Conservation (phyloP, 257 asterid species). For the Plantago ovata region DNA sequence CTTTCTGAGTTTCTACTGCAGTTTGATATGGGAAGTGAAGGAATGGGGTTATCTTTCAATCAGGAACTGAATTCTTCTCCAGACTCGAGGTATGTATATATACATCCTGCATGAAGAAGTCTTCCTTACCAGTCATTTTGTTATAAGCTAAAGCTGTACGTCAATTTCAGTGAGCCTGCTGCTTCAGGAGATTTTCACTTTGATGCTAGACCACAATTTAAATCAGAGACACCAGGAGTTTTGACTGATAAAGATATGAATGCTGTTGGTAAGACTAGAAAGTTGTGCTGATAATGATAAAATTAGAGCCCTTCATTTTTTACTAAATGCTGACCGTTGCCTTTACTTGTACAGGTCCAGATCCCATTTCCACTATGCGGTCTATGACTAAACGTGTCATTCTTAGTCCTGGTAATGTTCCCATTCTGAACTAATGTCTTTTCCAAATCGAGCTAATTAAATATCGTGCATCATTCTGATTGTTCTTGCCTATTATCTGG, state of each 20-base stretch:
- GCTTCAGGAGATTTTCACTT: constrained; percentile 32
- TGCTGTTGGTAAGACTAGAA: constrained; percentile 41
- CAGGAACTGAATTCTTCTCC: constrained; percentile 48
- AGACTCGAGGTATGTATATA: constrained; percentile 31
- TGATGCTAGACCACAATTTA: constrained; percentile 37
- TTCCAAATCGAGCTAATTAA: not conserved
- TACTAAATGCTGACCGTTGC: constrained; percentile 13
- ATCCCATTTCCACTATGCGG: constrained; percentile 54
- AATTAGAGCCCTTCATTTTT: constrained; percentile 4
- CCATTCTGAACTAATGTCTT: not conserved
- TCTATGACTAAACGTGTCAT: constrained; percentile 72
- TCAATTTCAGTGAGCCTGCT: constrained; percentile 51
- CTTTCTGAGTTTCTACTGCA: constrained; percentile 45
- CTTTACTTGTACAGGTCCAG: constrained; percentile 42
- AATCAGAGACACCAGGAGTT: constrained; percentile 51
- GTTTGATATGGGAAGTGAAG: constrained; percentile 39
- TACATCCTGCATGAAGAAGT: not conserved
- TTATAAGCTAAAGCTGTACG: constrained; percentile 12
- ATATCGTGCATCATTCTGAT: not conserved
- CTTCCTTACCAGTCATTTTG: not conserved
- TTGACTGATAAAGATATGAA: constrained; percentile 39
- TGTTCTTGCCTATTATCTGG: constrained; percentile 11
- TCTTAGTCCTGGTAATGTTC: constrained; percentile 74
- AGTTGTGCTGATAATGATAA: constrained; percentile 1
- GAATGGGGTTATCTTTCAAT: constrained; percentile 25